phyloP scores from a whole-genome alignment of 371 early-diverging fungal species.

The Enterocytospora artemiae region DNA sequence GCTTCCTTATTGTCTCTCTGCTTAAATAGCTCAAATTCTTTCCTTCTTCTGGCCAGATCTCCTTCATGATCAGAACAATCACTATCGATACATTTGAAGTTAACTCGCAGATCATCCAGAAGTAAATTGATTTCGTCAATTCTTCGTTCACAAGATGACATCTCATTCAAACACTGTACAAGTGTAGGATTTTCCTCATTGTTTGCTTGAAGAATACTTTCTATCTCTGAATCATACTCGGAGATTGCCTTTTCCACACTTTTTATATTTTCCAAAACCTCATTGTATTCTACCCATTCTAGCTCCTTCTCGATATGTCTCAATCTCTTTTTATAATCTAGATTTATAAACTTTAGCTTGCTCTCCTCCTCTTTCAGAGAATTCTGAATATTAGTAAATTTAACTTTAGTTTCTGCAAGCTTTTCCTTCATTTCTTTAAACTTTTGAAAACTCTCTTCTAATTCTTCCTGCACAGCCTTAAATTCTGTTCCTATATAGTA shows the following conservation, averaged over 20 bases:
- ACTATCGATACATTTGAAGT: not conserved
- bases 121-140: slow-evolving; percentile 15
- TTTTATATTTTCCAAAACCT: slow-evolving; percentile 13
- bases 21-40: slow-evolving; percentile 5
- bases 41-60: not conserved
- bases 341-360: slow-evolving; percentile 16
- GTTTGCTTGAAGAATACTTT: not conserved
- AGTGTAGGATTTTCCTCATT: not conserved
- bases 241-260: slow-evolving; percentile 1
- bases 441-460: slow-evolving; percentile 43
- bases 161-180: not conserved
- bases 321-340: slow-evolving; percentile 26
- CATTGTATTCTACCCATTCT: slow-evolving; percentile 32
- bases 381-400: slow-evolving; percentile 8
- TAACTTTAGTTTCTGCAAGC: slow-evolving; percentile 27
- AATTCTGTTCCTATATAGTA: slow-evolving; percentile 53
- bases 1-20: slow-evolving; percentile 2
- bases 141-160: not conserved
- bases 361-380: slow-evolving; percentile 20
- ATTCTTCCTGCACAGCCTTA: slow-evolving; percentile 31
- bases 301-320: slow-evolving; percentile 38
- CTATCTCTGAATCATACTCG: not conserved
- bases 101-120: slow-evolving; percentile 5
- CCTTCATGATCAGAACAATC: not conserved
- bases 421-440: slow-evolving; percentile 37